Conservation (phyloP, 108 stramenopile species). For the Nitzschia sp. region DNA sequence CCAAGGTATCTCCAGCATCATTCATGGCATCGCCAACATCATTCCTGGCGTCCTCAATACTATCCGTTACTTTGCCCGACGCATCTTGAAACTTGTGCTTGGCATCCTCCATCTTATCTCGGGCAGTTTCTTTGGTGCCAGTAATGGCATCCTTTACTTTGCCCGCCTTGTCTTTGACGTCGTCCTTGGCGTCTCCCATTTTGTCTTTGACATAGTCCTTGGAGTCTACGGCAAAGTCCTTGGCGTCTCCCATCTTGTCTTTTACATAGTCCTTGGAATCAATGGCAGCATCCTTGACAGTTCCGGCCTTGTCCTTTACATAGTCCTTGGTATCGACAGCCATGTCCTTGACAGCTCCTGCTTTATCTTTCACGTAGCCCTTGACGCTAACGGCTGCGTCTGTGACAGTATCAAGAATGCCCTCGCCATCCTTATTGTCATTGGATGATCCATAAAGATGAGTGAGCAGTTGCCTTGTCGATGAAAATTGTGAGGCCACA, state of each 20-base stretch:
- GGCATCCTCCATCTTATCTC: not conserved
- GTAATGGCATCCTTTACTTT: not conserved
- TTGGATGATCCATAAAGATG: no score
- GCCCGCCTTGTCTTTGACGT: not conserved
- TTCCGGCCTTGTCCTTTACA: not conserved
- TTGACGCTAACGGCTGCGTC: no score
- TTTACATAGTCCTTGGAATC: not conserved
- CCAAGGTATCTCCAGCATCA: not conserved
- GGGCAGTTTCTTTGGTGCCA: not conserved
- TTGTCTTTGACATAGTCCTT: not conserved
- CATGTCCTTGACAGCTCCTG: not conserved
- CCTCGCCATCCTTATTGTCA: no score
- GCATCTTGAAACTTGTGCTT: not conserved
- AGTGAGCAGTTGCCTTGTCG: no score
- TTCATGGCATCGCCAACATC: not conserved
- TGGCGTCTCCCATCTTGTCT: not conserved
- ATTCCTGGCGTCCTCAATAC: not conserved
- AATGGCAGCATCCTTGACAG: not conserved
- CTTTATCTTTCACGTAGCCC: no score
- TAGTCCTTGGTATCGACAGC: not conserved
- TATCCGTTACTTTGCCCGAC: not conserved
- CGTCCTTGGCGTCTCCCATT: not conserved
- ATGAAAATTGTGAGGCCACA: not conserved
- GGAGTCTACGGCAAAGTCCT: not conserved
- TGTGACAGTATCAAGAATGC: no score